Evolutionary conservation across 345 rosid genomes (phyloP).

Genomic region (Eucalyptus melliodora): DNA sequence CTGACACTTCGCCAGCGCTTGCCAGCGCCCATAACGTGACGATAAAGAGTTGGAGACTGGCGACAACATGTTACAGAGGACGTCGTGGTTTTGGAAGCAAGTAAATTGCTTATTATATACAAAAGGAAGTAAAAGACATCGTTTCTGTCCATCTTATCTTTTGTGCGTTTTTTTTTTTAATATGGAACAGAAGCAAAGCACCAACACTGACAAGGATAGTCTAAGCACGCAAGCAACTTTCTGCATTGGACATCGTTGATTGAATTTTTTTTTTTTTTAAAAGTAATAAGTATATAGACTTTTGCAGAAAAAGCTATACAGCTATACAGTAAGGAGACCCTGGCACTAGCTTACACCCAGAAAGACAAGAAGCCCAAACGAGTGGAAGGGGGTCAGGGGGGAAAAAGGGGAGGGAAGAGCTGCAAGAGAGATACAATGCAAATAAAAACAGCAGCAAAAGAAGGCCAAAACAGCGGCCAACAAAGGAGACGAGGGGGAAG

Average conservation of each 20-base stretch:
- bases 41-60: neutral
- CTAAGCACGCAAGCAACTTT: neutral
- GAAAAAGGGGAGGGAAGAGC: too few relatives aligned
- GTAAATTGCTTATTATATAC: neutral
- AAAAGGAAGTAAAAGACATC: neutral
- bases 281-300: too few relatives aligned
- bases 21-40: neutral
- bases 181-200: neutral
- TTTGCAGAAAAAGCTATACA: too few relatives aligned
- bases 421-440: too few relatives aligned
- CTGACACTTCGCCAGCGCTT: neutral
- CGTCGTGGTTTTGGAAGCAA: neutral
- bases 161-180: neutral
- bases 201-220: neutral
- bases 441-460: too few relatives aligned
- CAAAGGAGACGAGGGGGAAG: too few relatives aligned
- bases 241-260: neutral
- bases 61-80: neutral
- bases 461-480: too few relatives aligned
- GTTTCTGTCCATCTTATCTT: neutral
- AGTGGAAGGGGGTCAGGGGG: too few relatives aligned
- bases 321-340: too few relatives aligned
- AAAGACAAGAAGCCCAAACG: too few relatives aligned
- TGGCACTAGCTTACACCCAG: too few relatives aligned
- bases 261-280: neutral